phyloP scores from a whole-genome alignment of 78 protist species.

The Dictyostelium purpureum region DNA sequence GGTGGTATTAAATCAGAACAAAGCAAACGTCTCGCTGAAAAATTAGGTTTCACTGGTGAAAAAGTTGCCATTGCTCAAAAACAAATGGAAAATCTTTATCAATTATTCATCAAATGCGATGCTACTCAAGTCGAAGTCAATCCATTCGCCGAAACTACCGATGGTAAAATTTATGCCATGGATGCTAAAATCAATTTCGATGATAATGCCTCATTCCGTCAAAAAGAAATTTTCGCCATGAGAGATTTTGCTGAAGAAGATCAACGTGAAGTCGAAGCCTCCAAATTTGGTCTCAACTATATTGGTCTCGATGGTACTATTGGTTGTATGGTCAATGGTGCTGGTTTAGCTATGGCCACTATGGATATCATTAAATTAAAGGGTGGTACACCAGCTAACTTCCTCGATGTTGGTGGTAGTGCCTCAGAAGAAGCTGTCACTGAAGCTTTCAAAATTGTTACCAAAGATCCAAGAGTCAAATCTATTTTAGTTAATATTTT shows the following conservation, averaged over 20 bases:
- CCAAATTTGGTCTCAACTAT: slow-evolving; percentile 94
- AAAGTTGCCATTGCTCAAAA: slow-evolving; percentile 45
- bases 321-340: slow-evolving; percentile 99
- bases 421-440: slow-evolving; percentile 88
- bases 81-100: slow-evolving; percentile 74
- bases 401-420: slow-evolving; percentile 98
- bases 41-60: slow-evolving; percentile 77
- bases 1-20: slow-evolving; percentile 83
- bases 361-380: slow-evolving; percentile 96
- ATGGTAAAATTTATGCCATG: slow-evolving; percentile 88
- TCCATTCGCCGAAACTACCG: slow-evolving; percentile 94
- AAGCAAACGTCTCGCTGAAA: slow-evolving; percentile 81
- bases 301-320: slow-evolving; percentile 98
- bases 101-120: slow-evolving; percentile 60
- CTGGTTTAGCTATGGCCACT: slow-evolving; percentile 99
- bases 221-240: slow-evolving; percentile 88
- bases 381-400: slow-evolving; percentile 99
- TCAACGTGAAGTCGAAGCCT: slow-evolving; percentile 95
- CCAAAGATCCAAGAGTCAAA: slow-evolving; percentile 79
- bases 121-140: slow-evolving; percentile 96
- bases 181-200: slow-evolving; percentile 98
- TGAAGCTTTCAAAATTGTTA: slow-evolving; percentile 95
- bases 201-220: slow-evolving; percentile 98
- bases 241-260: slow-evolving; percentile 95
- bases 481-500: slow-evolving; percentile 95